phyloP scores from a whole-genome alignment of 2,329 filamentous ascomycete genomes.

The Pseudomassariella vexata region DNA sequence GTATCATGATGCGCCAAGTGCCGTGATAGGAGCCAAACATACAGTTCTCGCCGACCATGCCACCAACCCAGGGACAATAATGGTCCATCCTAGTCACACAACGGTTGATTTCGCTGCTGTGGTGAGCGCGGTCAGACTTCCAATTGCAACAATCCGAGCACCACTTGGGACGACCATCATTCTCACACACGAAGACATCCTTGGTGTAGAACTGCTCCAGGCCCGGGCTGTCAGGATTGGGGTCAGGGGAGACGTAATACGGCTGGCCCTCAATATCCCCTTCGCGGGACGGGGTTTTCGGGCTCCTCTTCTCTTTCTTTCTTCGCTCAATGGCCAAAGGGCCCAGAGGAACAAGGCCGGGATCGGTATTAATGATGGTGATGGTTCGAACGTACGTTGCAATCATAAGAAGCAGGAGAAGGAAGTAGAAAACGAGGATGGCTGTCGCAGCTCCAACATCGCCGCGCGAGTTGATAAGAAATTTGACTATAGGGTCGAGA shows the following conservation, averaged over 20 bases:
- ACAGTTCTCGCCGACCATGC: conserved; percentile 79
- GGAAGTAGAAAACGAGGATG: conserved; percentile 66
- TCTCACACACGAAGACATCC: conserved; percentile 78
- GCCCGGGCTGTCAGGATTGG: conserved; percentile 56
- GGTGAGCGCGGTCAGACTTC: conserved; percentile 84
- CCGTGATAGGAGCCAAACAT: conserved; percentile 20
- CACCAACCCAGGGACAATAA: conserved; percentile 95
- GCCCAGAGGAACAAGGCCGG: conserved; percentile 69
- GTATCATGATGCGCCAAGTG: conserved; percentile 5
- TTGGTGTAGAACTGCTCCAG: conserved; percentile 75
- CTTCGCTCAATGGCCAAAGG: conserved; percentile 25
- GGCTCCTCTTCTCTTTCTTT: conserved; percentile 18
- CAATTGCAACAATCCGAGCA: conserved; percentile 79
- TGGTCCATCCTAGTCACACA: conserved; percentile 93
- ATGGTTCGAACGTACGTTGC: conserved; percentile 67
- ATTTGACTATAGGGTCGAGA: conserved; percentile 50
- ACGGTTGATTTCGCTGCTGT: conserved; percentile 74
- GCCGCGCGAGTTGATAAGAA: conserved; percentile 50
- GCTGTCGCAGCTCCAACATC: conserved; percentile 55
- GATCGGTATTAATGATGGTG: conserved; percentile 60
- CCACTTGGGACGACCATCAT: conserved; percentile 79
- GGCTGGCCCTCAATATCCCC: conserved; percentile 29
- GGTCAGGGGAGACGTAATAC: conserved; percentile 32
- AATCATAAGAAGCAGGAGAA: conserved; percentile 63
- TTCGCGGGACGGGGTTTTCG: conserved; percentile 12